These are phyloP conservation scores for Penicillium digitatum DNA, from an alignment of 2,329 filamentous ascomycete genomes.

Conservation along the genomic window DNA sequence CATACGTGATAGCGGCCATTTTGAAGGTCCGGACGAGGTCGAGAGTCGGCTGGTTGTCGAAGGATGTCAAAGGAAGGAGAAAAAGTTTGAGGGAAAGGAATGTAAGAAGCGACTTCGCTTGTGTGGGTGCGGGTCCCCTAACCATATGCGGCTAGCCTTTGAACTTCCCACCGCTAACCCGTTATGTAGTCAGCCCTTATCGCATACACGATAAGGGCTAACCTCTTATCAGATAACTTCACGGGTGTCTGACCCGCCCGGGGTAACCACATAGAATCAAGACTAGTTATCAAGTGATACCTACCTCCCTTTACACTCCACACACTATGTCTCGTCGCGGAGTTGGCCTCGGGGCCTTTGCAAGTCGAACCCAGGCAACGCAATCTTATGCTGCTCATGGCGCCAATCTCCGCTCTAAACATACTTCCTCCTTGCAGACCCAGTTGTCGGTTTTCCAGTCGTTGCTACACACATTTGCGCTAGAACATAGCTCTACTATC, in stretches of 20 bases:
- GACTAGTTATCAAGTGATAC: constrained; percentile 2
- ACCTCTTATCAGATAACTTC: constrained; percentile 21
- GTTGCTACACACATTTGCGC: constrained; percentile 87
- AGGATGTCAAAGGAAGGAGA: constrained; percentile 33
- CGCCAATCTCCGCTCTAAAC: constrained; percentile 74
- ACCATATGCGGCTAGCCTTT: not conserved
- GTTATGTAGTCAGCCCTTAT: constrained; percentile 14
- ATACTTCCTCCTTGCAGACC: constrained; percentile 80
- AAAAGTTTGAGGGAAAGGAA: constrained; percentile 22
- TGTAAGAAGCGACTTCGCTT: constrained; percentile 29
- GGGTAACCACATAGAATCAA: not conserved
- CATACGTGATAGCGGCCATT: constrained; percentile 63
- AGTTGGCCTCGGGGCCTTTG: constrained; percentile 86
- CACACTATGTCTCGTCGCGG: constrained; percentile 52
- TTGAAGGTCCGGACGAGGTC: constrained; percentile 46
- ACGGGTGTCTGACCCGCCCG: constrained; percentile 6
- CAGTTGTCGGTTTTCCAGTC: constrained; percentile 96
- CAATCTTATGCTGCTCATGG: constrained; percentile 91
- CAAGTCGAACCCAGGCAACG: constrained; percentile 75
- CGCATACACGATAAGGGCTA: constrained; percentile 21
- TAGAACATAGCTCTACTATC: constrained; percentile 93
- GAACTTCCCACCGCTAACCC: not conserved
- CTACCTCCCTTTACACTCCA: not conserved
- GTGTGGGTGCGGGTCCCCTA: constrained; percentile 34
- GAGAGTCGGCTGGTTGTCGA: constrained; percentile 39